These are phyloP conservation scores for Nicotiana tomentosiformis DNA, from an alignment of 257 asterid genomes.

Conservation along the genomic window DNA sequence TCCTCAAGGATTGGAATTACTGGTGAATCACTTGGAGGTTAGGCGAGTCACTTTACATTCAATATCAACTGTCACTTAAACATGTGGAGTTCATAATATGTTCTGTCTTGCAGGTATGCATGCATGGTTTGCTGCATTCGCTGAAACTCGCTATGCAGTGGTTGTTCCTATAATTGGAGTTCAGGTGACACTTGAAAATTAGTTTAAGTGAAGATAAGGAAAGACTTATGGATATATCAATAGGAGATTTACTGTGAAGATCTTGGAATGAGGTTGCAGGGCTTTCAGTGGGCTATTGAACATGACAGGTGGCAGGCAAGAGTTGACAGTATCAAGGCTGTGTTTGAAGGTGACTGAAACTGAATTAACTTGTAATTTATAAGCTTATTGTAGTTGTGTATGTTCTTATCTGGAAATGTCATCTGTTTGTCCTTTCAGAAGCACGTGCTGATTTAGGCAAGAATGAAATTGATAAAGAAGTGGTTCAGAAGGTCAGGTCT, in stretches of 20 bases:
- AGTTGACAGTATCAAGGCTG: slow-evolving; percentile 76
- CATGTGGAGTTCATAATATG: slow-evolving; percentile 1
- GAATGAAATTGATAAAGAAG: slow-evolving; percentile 59
- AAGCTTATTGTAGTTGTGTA: not conserved
- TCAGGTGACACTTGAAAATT: slow-evolving; percentile 47
- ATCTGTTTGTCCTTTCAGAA: slow-evolving; percentile 44
- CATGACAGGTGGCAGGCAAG: slow-evolving; percentile 84
- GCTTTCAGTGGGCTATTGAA: slow-evolving; percentile 90
- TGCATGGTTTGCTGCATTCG: slow-evolving; percentile 91
- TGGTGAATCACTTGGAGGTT: slow-evolving; percentile 99
- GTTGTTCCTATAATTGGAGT: slow-evolving; percentile 86
- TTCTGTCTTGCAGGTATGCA: slow-evolving; percentile 69
- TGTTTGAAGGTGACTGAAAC: slow-evolving; percentile 62
- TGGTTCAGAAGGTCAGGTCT: slow-evolving; percentile 68
- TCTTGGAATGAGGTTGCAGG: slow-evolving; percentile 32
- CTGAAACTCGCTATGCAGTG: slow-evolving; percentile 74
- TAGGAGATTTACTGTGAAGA: not conserved
- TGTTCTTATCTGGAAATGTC: not conserved
- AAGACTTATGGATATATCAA: not conserved
- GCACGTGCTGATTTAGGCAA: slow-evolving; percentile 70
- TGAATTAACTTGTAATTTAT: not conserved
- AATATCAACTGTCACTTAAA: not conserved
- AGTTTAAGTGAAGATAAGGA: not conserved
- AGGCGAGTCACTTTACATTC: slow-evolving; percentile 15
- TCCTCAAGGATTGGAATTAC: slow-evolving; percentile 76